Evolutionary conservation across 2,329 filamentous ascomycete species (phyloP), one percentile per base, ranked within the genome.

Genomic region (Alternaria metachromatica): DNA sequence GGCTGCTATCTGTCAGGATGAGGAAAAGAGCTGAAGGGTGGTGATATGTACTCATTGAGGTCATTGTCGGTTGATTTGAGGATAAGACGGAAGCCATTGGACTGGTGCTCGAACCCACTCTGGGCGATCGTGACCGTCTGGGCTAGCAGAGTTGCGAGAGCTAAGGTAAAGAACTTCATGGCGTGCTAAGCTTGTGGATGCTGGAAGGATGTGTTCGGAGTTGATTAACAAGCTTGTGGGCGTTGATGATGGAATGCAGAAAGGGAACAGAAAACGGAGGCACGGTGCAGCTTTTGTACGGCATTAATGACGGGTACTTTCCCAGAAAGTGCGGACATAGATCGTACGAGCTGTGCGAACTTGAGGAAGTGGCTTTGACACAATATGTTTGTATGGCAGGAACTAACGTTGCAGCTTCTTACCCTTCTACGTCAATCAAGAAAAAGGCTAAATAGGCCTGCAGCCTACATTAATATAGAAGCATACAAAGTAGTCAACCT

Each of bases 21-120:
- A 23, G 54, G 6, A 30, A 41, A 11, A 23, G n/a, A 20, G 49
- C 2, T 37, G 33, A n/a, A n/a, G 10, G 11, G 20, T 9, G 6
- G 28, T 12, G 21, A 43, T 41, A 41, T 45, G 37, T 56, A 67
- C 66, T 68, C 70, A 30, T 75, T 62, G 44, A 72, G 55, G 3
- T 65, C 66, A 5, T 46, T 33, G 53, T 72, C 70, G 50, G 56
- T 60, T 10, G 69, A 72, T 15, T 57, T 63, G 51, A 74, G 23
- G 53, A 74, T 58, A 30, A 75, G 71, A 18, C 68, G 71, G 66
- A 75, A 76, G 18, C 58, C 60, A 4, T 43, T 10, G 13, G 72
- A 72, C n/a, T 58, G 25, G 3, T 37, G 23, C 2, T 55, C 18
- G 21, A 6, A 37, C 1, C 5, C 0, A 37, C 33, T 37, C 7